These are phyloP conservation scores for Kodamaea sp. DNA, from an alignment of 1,139 yeast genomes.

Conservation along the genomic window DNA sequence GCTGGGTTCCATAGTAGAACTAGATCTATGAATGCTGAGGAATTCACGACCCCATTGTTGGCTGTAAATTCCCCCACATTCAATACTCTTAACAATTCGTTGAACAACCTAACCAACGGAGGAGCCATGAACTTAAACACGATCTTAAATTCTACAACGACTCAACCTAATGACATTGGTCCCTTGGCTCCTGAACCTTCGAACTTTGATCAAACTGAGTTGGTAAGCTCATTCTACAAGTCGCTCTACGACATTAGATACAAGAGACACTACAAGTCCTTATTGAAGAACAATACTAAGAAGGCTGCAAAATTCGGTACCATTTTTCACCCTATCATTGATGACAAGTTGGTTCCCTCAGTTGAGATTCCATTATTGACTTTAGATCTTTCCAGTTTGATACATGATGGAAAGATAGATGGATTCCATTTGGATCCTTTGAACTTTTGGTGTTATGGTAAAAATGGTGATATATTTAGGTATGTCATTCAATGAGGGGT, in stretches of 20 bases:
- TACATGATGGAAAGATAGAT: conserved; percentile 41
- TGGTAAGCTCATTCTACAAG: conserved; percentile 35
- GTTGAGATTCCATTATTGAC: conserved; percentile 39
- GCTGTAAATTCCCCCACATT: conserved; percentile 12
- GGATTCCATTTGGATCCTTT: conserved; percentile 40
- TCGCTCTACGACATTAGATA: conserved; percentile 39
- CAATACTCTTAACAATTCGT: conserved; percentile 10
- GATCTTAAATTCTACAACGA: conserved; percentile 6
- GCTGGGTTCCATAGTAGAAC: conserved; percentile 14
- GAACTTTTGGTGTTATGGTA: conserved; percentile 53
- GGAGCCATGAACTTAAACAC: conserved; percentile 16
- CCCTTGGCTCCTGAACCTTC: neutral
- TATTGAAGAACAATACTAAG: conserved; percentile 9
- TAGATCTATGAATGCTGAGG: conserved; percentile 16
- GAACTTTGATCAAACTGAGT: conserved; percentile 19
- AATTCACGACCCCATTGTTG: conserved; percentile 11
- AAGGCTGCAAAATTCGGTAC: conserved; percentile 17
- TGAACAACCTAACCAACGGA: conserved; percentile 11
- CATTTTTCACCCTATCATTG: conserved; percentile 40
- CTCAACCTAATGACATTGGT: conserved; percentile 1
- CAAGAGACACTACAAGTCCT: conserved; percentile 28
- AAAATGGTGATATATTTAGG: conserved; percentile 53
- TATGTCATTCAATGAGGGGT: conserved; percentile 6
- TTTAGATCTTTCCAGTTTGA: conserved; percentile 33
- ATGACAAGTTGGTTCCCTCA: conserved; percentile 43